Evolutionary conservation across 371 early-diverging fungal species (phyloP), one percentile per base, ranked within the genome.

Genomic region (Chytridium lagenaria): DNA sequence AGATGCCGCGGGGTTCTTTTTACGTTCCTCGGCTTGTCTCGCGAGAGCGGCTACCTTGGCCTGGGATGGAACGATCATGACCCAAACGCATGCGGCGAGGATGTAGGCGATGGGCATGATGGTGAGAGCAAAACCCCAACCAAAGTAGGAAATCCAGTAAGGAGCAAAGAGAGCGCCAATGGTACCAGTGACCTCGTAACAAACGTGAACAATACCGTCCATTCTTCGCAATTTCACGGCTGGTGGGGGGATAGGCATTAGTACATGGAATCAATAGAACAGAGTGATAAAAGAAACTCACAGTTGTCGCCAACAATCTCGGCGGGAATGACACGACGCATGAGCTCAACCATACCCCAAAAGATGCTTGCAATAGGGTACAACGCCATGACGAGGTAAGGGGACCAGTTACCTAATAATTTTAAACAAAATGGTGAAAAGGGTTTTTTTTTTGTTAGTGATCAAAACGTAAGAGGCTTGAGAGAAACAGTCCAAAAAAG

Each of bases 291-390:
- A n/a, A n/a, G n/a, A n/a, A n/a, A n/a, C n/a, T n/a, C n/a, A n/a
- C n/a, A 80, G 77, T 87, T 78, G 31, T 83, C 86, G 28, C 87
- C 87, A 40, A 87, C 86, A 65, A 87, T 83, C 50, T 87, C 87
- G n/a, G 69, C 69, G 59, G 87, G 87, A 33, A 87, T 84, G 73
- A 86, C 82, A 67, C 87, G 84, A 19, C 87, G 85, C 34, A 87
- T 83, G 34, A 87, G 74, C 63, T 87, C 87, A 36, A 87, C 77
- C 76, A 83, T 82, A 19, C 87, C 87, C 50, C 81, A 84, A 72
- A 81, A 82, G 68, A 84, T 69, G 52, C 86, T 85, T 40, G 81
- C 78, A 30, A 79, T 67, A 10, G 72, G 67, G 75, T 79, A 84
- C 59, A 84, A 28, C 33, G 78, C 71, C 72, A 78, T 85, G 57